Base-by-base conservation (phyloP, 2,329 filamentous ascomycete species). In the Cladophialophora bantiana region DNA sequence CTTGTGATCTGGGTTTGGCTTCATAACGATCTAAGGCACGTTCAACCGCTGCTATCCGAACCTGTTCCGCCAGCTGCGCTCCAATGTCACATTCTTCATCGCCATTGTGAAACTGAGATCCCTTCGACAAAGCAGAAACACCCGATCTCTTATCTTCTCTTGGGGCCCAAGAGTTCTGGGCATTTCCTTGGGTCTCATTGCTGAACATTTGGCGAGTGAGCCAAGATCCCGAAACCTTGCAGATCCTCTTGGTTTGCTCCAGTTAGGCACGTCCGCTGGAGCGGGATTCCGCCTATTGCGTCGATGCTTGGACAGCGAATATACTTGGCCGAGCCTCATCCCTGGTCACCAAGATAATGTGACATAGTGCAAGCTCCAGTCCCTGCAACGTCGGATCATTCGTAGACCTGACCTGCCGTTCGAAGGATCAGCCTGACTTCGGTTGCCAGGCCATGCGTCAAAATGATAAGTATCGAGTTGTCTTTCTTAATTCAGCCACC, bases 241-340 rank as follows among this genome's bases (percentile, higher is more conserved):
- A 60, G 32, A 38, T 48, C 40, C 36, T 42, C 32, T 26, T 55
- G 54, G 18, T 13, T 53, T 58, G 20, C 52, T 42, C 64, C 54
- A 62, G n/a, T 58, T 35, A 36, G 31, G 13, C 40, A 40, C 18
- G 40, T 32, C 61, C 4, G 34, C 31, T 48, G 42, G 31, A n/a
- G 34, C 40, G 40, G 45, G 15, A 48, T 32, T 34, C 38, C 36
- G 20, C 40, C 45, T 18, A 48, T 38, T 32, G 55, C 58, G 40
- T 26, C 52, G 58, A 36, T 58, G 32, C 32, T 38, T 45, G 38
- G 45, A 35, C 35, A 40, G 10, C n/a, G 38, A 32, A n/a, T 7
- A n/a, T 52, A 60, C 63, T 65, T 65, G 63, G 63, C 50, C 18
- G 40, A 60, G 57, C 62, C 59, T 54, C 13, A 38, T 55, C 56